Base-by-base conservation (phyloP, 306 rosid genomes). In the Vigna hirtella region DNA sequence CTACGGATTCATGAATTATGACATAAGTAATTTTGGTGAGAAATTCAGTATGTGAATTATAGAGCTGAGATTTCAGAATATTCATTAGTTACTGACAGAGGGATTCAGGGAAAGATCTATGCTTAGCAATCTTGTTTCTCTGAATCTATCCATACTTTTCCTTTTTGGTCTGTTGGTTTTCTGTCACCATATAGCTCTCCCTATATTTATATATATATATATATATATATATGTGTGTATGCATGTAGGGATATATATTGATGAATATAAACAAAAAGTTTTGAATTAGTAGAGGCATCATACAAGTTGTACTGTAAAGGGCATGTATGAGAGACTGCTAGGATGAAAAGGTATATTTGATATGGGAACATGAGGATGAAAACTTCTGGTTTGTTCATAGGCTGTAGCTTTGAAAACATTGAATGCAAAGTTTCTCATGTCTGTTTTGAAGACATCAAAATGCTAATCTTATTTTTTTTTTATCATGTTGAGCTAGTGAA, bases 11-110 rank as follows among this genome's bases (percentile, higher is more conserved):
- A 57, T 34, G 61, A 66, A 56, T 24, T 20, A 4, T 58, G 74
- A 53, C 26, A 69, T 43, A 68, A 51, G 32, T 62, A 66, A 56
- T 57, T 40, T 47, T 78, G 73, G 56, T 50, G 47, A 56, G 67
- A 17, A 58, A 17, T 38, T 55, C 0, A n/a, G 43, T 8, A 52
- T 52, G 43, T n/a, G 18, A 43, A 7, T 15, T n/a, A 18, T 9
- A 15, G 22, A 49, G 24, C 10, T 38, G 67, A 72, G 15, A 3
- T 51, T 55, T 78, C 6, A 20, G 71, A 56, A 9, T 43, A 20
- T 70, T 69, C 52, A 14, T 32, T 40, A 34, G 62, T 78, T 47
- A 68, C 5, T 58, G 70, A 67, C 38, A 38, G 26, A n/a, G 66
- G 66, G 65, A 51, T 69, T 56, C 49, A 64, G 13, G 5, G 16